These are phyloP conservation scores for Deinandra increscens DNA, from an alignment of 129 eudicot species.

Conservation along the genomic window DNA sequence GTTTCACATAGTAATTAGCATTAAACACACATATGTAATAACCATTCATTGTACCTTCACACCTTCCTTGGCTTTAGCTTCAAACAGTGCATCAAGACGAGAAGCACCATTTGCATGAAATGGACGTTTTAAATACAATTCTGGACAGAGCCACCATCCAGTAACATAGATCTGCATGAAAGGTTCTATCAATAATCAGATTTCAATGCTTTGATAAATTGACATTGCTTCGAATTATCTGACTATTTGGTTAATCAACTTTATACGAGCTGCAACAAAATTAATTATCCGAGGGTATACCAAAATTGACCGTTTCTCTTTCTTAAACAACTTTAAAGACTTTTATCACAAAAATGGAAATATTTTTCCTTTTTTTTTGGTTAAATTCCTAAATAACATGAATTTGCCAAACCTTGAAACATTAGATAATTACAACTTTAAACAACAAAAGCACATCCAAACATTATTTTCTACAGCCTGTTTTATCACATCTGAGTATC, in stretches of 20 bases:
- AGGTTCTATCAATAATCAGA: not conserved
- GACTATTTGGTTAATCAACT: not conserved
- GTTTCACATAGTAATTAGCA: not conserved
- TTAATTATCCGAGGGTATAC: not conserved
- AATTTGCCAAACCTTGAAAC: not conserved
- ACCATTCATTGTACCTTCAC: slow-evolving; percentile 66
- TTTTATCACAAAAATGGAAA: not conserved
- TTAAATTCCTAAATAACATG: not conserved
- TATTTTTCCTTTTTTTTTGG: not conserved
- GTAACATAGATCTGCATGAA: slow-evolving; percentile 79
- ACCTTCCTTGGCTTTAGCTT: slow-evolving; percentile 95
- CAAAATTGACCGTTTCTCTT: not conserved
- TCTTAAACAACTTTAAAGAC: not conserved
- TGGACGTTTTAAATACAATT: slow-evolving; percentile 82
- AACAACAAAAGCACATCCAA: not conserved
- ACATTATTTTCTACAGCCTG: not conserved
- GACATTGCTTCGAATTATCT: not conserved
- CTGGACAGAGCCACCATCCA: slow-evolving; percentile 99
- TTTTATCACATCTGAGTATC: not conserved
- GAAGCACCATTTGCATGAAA: slow-evolving; percentile 62
- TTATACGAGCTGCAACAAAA: not conserved
- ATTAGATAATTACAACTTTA: not conserved
- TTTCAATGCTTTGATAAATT: not conserved
- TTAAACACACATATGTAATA: not conserved
- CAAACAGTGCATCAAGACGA: slow-evolving; percentile 78